These are phyloP conservation scores for Lolium multiflorum DNA, from an alignment of 176 grass and related monocot genomes.

Conservation along the genomic window DNA sequence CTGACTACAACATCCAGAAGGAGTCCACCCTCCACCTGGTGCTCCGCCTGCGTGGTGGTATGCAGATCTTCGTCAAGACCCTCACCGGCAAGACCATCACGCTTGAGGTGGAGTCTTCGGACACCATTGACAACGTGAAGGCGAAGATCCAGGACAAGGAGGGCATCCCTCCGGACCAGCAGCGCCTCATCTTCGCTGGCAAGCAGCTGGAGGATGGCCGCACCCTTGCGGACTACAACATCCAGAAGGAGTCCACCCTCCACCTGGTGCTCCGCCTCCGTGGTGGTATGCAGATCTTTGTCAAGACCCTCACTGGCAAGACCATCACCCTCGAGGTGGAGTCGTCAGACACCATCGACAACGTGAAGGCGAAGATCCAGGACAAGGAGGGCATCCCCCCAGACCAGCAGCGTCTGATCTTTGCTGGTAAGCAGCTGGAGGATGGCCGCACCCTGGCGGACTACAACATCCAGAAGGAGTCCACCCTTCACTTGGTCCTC, in stretches of 20 bases:
- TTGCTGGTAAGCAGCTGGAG: too few relatives aligned
- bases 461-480: too few relatives aligned
- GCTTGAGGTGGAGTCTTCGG: slow-evolving; percentile 52
- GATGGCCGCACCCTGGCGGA: too few relatives aligned
- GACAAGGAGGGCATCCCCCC: too few relatives aligned
- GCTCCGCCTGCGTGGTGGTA: slow-evolving; percentile 38
- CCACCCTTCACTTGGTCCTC: too few relatives aligned
- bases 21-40: slow-evolving; percentile 14
- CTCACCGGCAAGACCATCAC: slow-evolving; percentile 79
- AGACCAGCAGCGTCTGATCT: too few relatives aligned
- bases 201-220: slow-evolving; percentile 68
- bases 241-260: too few relatives aligned
- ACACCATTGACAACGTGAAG: slow-evolving; percentile 80
- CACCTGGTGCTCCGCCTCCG: slow-evolving; percentile 40
- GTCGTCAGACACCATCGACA: slow-evolving; percentile 52
- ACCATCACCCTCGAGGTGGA: slow-evolving; percentile 66
- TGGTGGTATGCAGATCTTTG: slow-evolving; percentile 64
- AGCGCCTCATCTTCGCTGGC: slow-evolving; percentile 63
- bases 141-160: slow-evolving; percentile 85
- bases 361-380: too few relatives aligned
- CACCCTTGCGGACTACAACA: too few relatives aligned
- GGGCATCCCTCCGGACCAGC: slow-evolving; percentile 75
- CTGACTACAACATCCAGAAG: slow-evolving; percentile 83
- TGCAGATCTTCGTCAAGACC: slow-evolving; percentile 80
- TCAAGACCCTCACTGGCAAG: slow-evolving; percentile 71